phyloP scores from a whole-genome alignment of 495 filamentous ascomycete species.

The Xylaria sp. region DNA sequence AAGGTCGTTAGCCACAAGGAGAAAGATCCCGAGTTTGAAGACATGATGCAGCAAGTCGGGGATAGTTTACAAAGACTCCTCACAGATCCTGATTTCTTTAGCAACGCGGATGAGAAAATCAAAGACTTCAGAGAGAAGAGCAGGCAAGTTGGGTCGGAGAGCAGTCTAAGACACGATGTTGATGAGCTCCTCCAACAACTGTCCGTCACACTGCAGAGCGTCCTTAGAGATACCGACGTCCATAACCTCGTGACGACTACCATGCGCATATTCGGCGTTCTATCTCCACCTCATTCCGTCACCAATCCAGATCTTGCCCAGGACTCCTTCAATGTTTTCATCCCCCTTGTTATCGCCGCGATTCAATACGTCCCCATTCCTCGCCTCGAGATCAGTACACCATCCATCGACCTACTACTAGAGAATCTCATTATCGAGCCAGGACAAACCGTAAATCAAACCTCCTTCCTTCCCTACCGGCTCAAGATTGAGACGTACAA shows the following conservation, averaged over 20 bases:
- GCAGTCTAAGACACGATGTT: constrained; percentile 72
- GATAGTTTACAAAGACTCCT: constrained; percentile 78
- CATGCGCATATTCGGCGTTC: constrained; percentile 66
- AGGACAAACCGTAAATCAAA: constrained; percentile 80
- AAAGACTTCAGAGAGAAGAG: constrained; percentile 73
- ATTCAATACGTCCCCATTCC: constrained; percentile 90
- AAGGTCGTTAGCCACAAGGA: constrained; percentile 75
- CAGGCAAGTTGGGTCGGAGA: constrained; percentile 66
- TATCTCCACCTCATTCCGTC: constrained; percentile 62
- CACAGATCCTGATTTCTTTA: constrained; percentile 85
- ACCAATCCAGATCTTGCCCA: constrained; percentile 73
- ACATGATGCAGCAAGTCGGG: constrained; percentile 72
- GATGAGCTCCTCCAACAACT: constrained; percentile 74
- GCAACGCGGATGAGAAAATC: constrained; percentile 72
- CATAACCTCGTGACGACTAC: constrained; percentile 70
- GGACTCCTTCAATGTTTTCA: constrained; percentile 77
- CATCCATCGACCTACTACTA: constrained; percentile 81
- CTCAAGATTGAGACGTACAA: constrained; percentile 83
- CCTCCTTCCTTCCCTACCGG: constrained; percentile 87
- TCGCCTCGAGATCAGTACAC: constrained; percentile 81
- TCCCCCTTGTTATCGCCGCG: constrained; percentile 75
- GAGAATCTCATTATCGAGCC: constrained; percentile 93
- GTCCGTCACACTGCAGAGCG: constrained; percentile 68
- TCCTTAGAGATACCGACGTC: constrained; percentile 73
- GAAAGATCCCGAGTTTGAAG: constrained; percentile 83